Evolutionary conservation across 2,329 filamentous ascomycete genomes (phyloP).

Genomic region (Polychaeton citri): DNA sequence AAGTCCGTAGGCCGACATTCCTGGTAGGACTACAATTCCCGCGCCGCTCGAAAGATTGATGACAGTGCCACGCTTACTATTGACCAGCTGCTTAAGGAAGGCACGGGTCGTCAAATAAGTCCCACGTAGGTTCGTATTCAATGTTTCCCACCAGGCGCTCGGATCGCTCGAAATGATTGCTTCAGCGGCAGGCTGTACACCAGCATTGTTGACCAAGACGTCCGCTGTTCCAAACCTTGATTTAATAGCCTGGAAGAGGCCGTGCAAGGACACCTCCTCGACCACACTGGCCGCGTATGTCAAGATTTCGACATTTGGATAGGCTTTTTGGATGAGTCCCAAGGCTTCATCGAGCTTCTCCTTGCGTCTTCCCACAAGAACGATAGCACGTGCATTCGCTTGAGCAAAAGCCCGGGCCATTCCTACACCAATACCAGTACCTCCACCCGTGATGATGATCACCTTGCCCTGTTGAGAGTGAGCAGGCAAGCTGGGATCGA

Average conservation of each 20-base stretch:
- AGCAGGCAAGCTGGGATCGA: background rate
- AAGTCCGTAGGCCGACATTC: conserved; percentile 33
- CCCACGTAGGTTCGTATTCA: conserved; percentile 38
- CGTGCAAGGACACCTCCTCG: background rate
- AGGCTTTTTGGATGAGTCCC: background rate
- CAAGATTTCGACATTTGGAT: background rate
- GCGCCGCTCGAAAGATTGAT: conserved; percentile 30
- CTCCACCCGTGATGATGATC: background rate
- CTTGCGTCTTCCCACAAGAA: background rate
- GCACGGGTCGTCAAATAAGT: conserved; percentile 16
- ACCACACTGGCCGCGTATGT: background rate
- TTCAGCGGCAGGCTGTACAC: conserved; percentile 10
- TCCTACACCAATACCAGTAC: background rate
- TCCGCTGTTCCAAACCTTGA: conserved; percentile 14
- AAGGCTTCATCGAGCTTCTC: background rate
- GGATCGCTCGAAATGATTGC: conserved; percentile 11
- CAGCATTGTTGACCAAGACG: conserved; percentile 37
- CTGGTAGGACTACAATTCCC: conserved; percentile 19
- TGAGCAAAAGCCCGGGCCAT: background rate
- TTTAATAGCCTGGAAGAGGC: background rate
- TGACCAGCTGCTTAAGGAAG: conserved; percentile 32
- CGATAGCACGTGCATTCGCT: background rate
- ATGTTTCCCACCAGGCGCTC: conserved; percentile 33
- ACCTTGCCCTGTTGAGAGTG: background rate
- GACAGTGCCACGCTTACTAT: conserved; percentile 25